Base-by-base conservation (phyloP, 1,284 basidiomycete species). In the Taiwanofungus camphoratus region DNA sequence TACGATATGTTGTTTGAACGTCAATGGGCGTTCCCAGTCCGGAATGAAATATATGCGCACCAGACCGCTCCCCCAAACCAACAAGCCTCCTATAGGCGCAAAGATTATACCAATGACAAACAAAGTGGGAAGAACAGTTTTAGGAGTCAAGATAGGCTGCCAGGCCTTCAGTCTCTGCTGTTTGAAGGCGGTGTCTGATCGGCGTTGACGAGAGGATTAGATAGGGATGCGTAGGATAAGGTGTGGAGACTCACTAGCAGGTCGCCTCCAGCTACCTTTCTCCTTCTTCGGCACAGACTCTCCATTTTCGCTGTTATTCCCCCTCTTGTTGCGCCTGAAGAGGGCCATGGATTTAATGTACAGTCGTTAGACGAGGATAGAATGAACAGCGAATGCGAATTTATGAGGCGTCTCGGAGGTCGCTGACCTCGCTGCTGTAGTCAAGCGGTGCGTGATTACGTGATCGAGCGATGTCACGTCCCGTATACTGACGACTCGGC, bases 81-180 rank as follows among this genome's bases (percentile, higher is more conserved):
- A 79, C 35, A 99, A 75, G 39, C 85, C 96, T 16, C 95, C 96
- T 56, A 99, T 94, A 44, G 94, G 94, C 1, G 92, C 94, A 62
- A 99, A 99, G 55, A 98, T 69, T 55, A 98, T 74, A 38, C 91
- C 95, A 57, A 98, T 82, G 57, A 97, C 80, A 67, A 99, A 96
- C 41, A 99, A 79, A 2, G 93, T 95, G 4, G 96, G 96, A 9
- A 99, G 76, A 12, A 99, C 96, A 1, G 93, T 95, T 66, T 92
- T 92, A 3, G 96, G 96, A 0, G 95, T 98, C 32, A 99, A 77
- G 61, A 99, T 97, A 15, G 96, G 96, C 74, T 99, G 96, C 96
- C 96, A 99, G 58, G 96, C 96, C 71, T 98, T 98, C 61, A 99
- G 79, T 45, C 96, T 89, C 68, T 99, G 96, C 66, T 99, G 96